phyloP scores from a whole-genome alignment of 2,329 filamentous ascomycete species.

The Curvularia sp. region DNA sequence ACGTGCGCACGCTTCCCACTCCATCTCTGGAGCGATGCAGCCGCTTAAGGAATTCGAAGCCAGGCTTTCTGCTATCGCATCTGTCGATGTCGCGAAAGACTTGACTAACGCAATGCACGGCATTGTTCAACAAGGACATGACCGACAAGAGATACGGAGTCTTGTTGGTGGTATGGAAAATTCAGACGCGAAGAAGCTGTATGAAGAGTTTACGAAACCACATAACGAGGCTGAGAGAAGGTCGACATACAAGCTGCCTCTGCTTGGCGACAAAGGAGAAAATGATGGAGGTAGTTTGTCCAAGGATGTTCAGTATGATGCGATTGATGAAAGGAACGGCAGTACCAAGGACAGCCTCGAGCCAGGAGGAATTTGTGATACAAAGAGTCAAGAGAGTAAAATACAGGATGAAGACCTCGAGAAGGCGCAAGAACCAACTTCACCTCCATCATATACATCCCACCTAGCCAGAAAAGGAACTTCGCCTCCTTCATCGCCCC shows the following conservation, averaged over 20 bases:
- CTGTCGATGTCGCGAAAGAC: neutral
- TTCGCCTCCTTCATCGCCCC: neutral
- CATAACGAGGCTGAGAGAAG: neutral
- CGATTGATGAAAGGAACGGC: neutral
- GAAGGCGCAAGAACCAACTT: neutral
- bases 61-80: neutral
- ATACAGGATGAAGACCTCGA: too few species aligned
- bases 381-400: neutral
- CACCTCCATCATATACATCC: neutral
- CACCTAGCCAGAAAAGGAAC: neutral
- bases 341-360: neutral
- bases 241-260: conserved; percentile 10
- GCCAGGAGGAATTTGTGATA: too few species aligned
- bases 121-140: neutral
- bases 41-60: neutral
- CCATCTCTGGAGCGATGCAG: neutral
- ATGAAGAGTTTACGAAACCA: conserved; percentile 1
- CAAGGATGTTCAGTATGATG: neutral
- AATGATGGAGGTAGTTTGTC: neutral
- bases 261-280: neutral
- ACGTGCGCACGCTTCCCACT: neutral
- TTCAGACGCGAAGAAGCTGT: neutral
- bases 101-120: conserved; percentile 3
- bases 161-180: neutral
- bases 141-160: neutral